These are phyloP conservation scores for Suhomyces kilbournensis DNA, from an alignment of 805 yeast species.

Conservation along the genomic window DNA sequence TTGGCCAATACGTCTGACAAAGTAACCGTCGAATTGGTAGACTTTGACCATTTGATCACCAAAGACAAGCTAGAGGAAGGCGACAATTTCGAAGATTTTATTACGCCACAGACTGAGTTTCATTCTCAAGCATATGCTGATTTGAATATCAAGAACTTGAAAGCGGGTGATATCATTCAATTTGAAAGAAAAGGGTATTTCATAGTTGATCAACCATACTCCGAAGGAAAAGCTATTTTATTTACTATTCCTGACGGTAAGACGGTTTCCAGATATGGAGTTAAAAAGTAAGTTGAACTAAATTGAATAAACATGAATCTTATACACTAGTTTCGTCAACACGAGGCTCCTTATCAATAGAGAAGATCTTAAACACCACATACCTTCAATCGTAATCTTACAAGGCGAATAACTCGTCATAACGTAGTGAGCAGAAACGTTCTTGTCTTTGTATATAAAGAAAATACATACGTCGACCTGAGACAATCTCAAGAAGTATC, in stretches of 20 bases:
- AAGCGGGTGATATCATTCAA: slow-evolving; percentile 24
- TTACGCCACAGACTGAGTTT: slow-evolving; percentile 25
- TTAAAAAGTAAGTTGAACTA: slow-evolving; percentile 3
- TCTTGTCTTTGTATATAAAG: no score
- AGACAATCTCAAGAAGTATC: no score
- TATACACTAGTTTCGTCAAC: no score
- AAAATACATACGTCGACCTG: no score
- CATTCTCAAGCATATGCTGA: slow-evolving; percentile 21
- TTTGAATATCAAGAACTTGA: slow-evolving; percentile 20
- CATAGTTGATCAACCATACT: slow-evolving; percentile 20
- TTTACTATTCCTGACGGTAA: slow-evolving; percentile 28
- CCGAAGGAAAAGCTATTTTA: slow-evolving; percentile 20
- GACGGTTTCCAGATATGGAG: slow-evolving; percentile 18
- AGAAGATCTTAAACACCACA: no score
- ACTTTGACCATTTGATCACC: slow-evolving; percentile 30
- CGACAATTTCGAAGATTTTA: slow-evolving; percentile 28
- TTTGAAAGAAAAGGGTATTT: slow-evolving; percentile 30
- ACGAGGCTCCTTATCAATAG: no score
- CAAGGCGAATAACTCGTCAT: no score
- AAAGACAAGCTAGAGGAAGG: slow-evolving; percentile 30
- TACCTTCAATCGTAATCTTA: no score
- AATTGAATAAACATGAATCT: no score
- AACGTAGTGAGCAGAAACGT: no score
- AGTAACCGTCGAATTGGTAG: slow-evolving; percentile 23
- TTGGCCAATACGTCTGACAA: slow-evolving; percentile 28